A percentile compares a stretch with the other conserved stretches of the same genome.
phyloP scores from a whole-genome alignment of 257 asterid species.

The Przewalskia tangutica region DNA sequence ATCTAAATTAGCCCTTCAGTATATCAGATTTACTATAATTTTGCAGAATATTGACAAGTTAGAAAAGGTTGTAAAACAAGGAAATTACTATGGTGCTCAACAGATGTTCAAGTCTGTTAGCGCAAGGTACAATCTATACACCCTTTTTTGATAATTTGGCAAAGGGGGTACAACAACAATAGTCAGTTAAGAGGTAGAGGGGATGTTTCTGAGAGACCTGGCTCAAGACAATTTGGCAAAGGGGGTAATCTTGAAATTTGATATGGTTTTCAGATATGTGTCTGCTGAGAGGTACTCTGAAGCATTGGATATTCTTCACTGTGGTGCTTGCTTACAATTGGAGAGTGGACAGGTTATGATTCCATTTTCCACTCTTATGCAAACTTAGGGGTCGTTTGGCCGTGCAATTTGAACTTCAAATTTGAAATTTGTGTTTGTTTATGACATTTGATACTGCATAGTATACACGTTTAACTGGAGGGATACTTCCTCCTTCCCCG shows the following conservation, averaged over 20 bases:
- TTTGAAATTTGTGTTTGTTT: no score
- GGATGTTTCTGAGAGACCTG: no score
- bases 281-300: constrained; percentile 55
- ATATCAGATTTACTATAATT: background rate
- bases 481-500: background rate
- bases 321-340: constrained; percentile 88
- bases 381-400: background rate
- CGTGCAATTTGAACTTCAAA: no score
- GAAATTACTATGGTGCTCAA: constrained; percentile 92
- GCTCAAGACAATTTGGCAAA: background rate
- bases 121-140: constrained; percentile 43
- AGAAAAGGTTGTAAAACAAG: constrained; percentile 63
- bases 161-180: no score
- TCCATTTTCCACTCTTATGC: background rate
- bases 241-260: background rate
- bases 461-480: background rate
- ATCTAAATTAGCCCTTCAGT: background rate
- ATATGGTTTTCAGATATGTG: constrained; percentile 42
- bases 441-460: background rate
- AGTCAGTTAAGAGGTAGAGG: no score
- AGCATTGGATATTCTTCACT: constrained; percentile 75
- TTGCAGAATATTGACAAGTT: constrained; percentile 74
- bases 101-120: constrained; percentile 90
- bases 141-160: background rate
- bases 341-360: constrained; percentile 66